Conservation (phyloP, 805 yeast genomes). For the Blastobotrys terrestris region DNA sequence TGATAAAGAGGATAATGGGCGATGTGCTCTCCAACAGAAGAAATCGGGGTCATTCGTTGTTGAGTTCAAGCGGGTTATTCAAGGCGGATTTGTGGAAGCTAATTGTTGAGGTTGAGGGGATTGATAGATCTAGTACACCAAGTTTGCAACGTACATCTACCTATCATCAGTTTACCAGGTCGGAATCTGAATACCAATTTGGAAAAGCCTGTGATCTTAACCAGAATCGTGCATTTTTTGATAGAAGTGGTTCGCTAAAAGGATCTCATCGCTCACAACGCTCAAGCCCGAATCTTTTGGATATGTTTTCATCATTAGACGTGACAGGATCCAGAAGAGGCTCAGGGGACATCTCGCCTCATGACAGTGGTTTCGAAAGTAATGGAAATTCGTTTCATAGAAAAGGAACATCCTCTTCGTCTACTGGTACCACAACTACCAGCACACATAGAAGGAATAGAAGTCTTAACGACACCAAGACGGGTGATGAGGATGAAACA, state of each 20-base stretch:
- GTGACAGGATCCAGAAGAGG: background rate
- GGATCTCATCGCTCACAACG: slow-evolving; percentile 14
- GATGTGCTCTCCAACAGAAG: slow-evolving; percentile 22
- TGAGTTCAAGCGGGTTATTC: slow-evolving; percentile 17
- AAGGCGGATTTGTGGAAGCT: slow-evolving; percentile 21
- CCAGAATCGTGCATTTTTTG: background rate
- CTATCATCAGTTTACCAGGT: slow-evolving; percentile 1
- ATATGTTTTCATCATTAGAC: slow-evolving; percentile 19
- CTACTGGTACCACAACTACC: background rate
- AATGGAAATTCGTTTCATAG: background rate
- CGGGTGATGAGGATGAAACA: background rate
- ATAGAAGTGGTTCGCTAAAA: slow-evolving; percentile 6
- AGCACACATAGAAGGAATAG: slow-evolving; percentile 15
- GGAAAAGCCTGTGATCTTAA: background rate
- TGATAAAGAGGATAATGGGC: slow-evolving; percentile 27
- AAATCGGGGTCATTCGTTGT: slow-evolving; percentile 19
- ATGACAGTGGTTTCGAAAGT: slow-evolving; percentile 9
- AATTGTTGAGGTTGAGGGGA: slow-evolving; percentile 15
- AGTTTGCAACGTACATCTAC: slow-evolving; percentile 9
- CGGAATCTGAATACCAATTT: background rate
- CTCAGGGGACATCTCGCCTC: slow-evolving; percentile 1
- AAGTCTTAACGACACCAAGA: slow-evolving; percentile 14
- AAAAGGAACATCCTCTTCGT: background rate
- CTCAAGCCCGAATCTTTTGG: slow-evolving; percentile 22
- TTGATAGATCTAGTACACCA: slow-evolving; percentile 3